These are phyloP conservation scores for Gloeostereum incarnatum DNA, from an alignment of 768 basidiomycete genomes.

Conservation along the genomic window DNA sequence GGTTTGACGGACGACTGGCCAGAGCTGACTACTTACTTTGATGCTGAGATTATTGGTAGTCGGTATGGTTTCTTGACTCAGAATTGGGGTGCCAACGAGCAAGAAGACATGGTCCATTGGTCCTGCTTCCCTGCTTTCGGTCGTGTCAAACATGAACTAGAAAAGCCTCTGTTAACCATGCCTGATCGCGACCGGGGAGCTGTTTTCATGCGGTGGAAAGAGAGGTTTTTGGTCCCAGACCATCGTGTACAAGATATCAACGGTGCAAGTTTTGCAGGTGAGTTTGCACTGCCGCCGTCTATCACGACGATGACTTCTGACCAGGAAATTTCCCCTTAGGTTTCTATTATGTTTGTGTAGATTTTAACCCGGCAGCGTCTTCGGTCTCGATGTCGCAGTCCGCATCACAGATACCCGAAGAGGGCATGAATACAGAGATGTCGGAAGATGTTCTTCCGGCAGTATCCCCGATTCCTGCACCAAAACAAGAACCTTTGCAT, in stretches of 20 bases:
- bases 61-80: conserved; percentile 87
- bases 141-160: conserved; percentile 70
- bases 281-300: conserved; percentile 15
- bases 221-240: conserved; percentile 92
- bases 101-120: conserved; percentile 94
- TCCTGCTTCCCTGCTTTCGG: conserved; percentile 86
- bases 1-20: conserved; percentile 93
- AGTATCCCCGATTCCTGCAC: conserved; percentile 18
- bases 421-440: too few species aligned
- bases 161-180: conserved; percentile 71
- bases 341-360: conserved; percentile 93
- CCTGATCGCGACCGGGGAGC: conserved; percentile 68
- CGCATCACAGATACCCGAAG: conserved; percentile 20
- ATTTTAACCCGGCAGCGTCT: conserved; percentile 64
- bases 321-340: conserved; percentile 31
- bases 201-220: conserved; percentile 97
- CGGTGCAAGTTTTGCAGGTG: conserved; percentile 92
- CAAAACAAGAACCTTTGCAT: conserved; percentile 25
- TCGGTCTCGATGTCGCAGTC: conserved; percentile 24
- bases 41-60: conserved; percentile 90
- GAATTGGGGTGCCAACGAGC: conserved; percentile 85
- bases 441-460: too few species aligned
- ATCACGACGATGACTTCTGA: conserved; percentile 3
- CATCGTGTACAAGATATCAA: conserved; percentile 90
- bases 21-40: conserved; percentile 93